Percentiles rank a stretch among this genome's conserved stretches.
phyloP scores from a whole-genome alignment of 176 grass and related monocot genomes.

The Thalia dealbata region DNA sequence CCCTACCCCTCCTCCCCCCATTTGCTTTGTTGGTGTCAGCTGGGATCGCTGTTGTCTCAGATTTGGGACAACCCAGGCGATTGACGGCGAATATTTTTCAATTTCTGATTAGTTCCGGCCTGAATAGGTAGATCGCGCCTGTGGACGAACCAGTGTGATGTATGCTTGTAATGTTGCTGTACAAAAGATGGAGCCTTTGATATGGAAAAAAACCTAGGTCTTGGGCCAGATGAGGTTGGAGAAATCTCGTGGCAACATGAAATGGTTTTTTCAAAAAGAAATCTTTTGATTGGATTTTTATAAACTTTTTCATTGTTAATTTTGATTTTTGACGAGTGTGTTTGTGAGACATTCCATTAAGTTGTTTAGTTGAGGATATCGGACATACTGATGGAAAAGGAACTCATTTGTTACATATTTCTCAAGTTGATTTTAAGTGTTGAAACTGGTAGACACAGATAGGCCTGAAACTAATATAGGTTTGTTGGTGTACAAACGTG shows the following conservation, averaged over 20 bases:
- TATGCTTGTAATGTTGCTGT: neutral
- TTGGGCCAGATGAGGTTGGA: neutral
- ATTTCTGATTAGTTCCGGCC: too few relatives aligned
- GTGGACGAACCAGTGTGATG: neutral
- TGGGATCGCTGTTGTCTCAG: too few relatives aligned
- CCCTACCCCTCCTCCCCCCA: too few relatives aligned
- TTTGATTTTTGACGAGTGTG: neutral
- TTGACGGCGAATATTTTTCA: too few relatives aligned
- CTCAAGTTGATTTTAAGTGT: neutral
- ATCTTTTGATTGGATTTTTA: neutral
- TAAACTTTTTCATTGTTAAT: neutral
- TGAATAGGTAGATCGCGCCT: neutral
- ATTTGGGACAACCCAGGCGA: too few relatives aligned
- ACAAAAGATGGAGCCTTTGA: neutral
- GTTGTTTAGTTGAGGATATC: neutral
- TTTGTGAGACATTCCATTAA: neutral
- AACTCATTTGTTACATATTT: neutral
- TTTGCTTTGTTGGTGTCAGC: too few relatives aligned
- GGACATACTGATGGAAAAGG: neutral
- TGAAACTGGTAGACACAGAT: neutral
- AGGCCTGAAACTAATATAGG: neutral
- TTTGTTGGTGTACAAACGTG: neutral
- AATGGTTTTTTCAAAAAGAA: too few relatives aligned
- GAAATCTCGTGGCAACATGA: neutral
- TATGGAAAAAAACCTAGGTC: neutral